Percentiles rank a stretch among this genome's conserved stretches.
Conservation (phyloP, 768 basidiomycete genomes). For the Boletales sp. region DNA sequence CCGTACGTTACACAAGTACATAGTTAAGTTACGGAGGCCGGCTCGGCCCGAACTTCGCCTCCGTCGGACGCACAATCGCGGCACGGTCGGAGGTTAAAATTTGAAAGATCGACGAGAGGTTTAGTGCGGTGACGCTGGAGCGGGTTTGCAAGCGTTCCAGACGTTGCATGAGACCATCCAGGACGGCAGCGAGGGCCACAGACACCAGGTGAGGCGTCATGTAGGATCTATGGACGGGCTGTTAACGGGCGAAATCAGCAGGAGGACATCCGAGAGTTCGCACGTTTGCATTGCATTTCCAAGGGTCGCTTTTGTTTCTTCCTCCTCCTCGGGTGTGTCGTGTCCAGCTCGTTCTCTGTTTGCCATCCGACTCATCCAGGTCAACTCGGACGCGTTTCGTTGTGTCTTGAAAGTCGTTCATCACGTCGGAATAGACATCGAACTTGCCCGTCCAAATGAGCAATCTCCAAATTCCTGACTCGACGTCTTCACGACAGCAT, state of each 20-base stretch:
- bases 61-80: slow-evolving; percentile 14
- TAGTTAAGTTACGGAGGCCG: background rate
- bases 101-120: slow-evolving; percentile 15
- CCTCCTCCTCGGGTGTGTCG: background rate
- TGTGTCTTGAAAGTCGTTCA: too few relatives aligned
- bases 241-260: slow-evolving; percentile 7
- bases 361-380: too few relatives aligned
- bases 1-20: too few relatives aligned
- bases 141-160: background rate
- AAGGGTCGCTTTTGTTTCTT: slow-evolving; percentile 3
- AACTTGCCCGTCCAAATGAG: slow-evolving; percentile 17
- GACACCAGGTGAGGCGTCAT: slow-evolving; percentile 4
- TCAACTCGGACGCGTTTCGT: too few relatives aligned
- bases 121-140: background rate
- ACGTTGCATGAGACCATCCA: background rate
- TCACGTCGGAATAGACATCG: too few relatives aligned
- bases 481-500: slow-evolving; percentile 45
- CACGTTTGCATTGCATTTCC: slow-evolving; percentile 18
- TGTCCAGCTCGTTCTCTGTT: too few relatives aligned
- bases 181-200: background rate
- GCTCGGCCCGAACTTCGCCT: slow-evolving; percentile 19
- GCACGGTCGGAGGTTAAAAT: slow-evolving; percentile 13
- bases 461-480: slow-evolving; percentile 45
- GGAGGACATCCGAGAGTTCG: slow-evolving; percentile 19
- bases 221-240: background rate